phyloP scores from a whole-genome alignment of 2,329 filamentous ascomycete genomes.

The Penicillium sp. region DNA sequence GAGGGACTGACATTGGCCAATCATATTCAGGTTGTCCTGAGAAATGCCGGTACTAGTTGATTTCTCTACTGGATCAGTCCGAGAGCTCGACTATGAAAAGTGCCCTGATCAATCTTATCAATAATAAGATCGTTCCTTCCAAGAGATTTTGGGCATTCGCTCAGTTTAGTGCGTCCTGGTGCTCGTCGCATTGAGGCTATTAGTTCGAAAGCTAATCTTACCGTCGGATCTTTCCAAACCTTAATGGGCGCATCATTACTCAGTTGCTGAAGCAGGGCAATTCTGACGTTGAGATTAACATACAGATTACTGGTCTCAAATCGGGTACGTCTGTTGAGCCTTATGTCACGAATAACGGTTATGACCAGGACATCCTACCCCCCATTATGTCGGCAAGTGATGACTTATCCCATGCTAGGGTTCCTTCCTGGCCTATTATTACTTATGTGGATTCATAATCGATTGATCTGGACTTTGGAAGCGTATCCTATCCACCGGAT shows the following conservation, averaged over 20 bases:
- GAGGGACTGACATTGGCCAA: slow-evolving; percentile 59
- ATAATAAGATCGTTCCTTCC: slow-evolving; percentile 27
- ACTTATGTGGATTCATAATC: too few species aligned
- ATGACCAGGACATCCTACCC: too few species aligned
- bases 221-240: slow-evolving; percentile 32
- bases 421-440: too few species aligned
- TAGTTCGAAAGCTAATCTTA: slow-evolving; percentile 23
- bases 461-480: too few species aligned
- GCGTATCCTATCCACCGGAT: too few species aligned
- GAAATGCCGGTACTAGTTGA: slow-evolving; percentile 50
- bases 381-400: too few species aligned
- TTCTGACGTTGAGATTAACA: too few species aligned
- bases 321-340: too few species aligned
- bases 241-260: slow-evolving; percentile 33
- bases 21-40: slow-evolving; percentile 52
- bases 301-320: too few species aligned
- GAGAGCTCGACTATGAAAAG: neutral
- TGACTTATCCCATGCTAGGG: too few species aligned
- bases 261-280: slow-evolving; percentile 26
- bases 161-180: slow-evolving; percentile 41
- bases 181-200: slow-evolving; percentile 36
- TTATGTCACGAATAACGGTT: too few species aligned
- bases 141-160: slow-evolving; percentile 45
- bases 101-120: slow-evolving; percentile 32
- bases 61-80: slow-evolving; percentile 57